phyloP scores from a whole-genome alignment of 805 yeast genomes.

The Metschnikowia amazonensis region DNA sequence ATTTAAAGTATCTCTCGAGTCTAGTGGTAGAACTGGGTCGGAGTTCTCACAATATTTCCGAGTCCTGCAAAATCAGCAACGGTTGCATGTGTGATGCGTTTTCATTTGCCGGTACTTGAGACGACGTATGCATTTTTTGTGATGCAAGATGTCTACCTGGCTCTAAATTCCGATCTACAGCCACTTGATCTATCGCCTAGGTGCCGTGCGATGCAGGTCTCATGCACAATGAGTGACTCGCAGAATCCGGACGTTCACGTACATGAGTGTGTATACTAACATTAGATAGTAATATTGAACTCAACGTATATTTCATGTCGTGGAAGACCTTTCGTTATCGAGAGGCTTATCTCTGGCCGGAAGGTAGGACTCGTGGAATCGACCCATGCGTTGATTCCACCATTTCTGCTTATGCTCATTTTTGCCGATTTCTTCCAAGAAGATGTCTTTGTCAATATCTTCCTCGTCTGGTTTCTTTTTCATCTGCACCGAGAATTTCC shows the following conservation, averaged over 20 bases:
- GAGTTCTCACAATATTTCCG: not conserved
- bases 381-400: conserved; percentile 48
- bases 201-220: not conserved
- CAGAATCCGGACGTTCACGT: not conserved
- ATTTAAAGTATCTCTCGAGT: not conserved
- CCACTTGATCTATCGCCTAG: not conserved
- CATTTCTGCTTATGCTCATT: conserved; percentile 27
- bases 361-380: conserved; percentile 25
- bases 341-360: conserved; percentile 4
- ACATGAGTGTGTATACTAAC: not conserved
- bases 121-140: not conserved
- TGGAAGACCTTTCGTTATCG: not conserved
- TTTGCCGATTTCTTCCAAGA: conserved; percentile 21
- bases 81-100: not conserved
- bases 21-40: not conserved
- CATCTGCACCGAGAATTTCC: conserved; percentile 11
- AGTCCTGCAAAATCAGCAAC: not conserved
- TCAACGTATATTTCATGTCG: not conserved
- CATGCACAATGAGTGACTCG: not conserved
- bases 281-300: not conserved
- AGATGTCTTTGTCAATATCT: conserved; percentile 23
- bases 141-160: not conserved
- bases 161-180: not conserved
- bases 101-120: not conserved
- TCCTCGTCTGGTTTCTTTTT: conserved; percentile 19